Evolutionary conservation across 108 stramenopile genomes (phyloP).

Genomic region (Pseudonitzschia pungens): DNA sequence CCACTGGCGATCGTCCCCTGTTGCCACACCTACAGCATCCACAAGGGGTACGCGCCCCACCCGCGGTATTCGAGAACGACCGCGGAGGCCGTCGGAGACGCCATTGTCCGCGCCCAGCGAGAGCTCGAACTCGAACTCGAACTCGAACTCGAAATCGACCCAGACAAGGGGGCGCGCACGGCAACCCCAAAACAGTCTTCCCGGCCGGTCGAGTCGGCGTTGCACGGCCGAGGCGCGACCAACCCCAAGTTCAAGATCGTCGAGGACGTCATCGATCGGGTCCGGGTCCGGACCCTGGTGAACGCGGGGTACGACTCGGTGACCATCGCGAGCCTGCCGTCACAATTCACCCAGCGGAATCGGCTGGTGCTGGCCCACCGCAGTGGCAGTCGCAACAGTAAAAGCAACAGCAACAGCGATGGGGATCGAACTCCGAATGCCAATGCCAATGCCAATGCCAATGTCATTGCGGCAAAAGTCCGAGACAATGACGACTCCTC

Average conservation of each 20-base stretch:
- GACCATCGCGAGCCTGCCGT: background rate
- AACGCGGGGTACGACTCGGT: conserved; percentile 4
- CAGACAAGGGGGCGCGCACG: background rate
- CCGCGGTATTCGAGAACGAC: background rate
- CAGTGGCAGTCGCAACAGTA: no score
- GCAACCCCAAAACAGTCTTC: background rate
- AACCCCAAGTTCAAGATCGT: conserved; percentile 4
- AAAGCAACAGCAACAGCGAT: background rate
- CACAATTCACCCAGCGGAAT: conserved; percentile 5
- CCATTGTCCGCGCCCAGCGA: background rate
- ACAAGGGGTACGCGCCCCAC: conserved; percentile 5
- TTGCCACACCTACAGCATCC: conserved; percentile 41
- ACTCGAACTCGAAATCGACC: background rate
- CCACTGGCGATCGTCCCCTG: conserved; percentile 66
- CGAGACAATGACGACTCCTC: background rate
- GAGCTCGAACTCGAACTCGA: background rate
- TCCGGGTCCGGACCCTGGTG: background rate
- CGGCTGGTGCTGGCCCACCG: conserved; percentile 1
- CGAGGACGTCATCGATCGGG: conserved; percentile 2
- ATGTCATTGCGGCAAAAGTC: no score
- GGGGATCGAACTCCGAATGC: background rate
- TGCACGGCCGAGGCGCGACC: background rate
- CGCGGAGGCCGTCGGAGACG: background rate
- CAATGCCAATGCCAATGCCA: background rate
- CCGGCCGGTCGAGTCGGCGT: no score